A percentile compares a stretch with the other conserved stretches of the same genome.
These are phyloP conservation scores for Alternaria sp. DNA, from an alignment of 2,329 filamentous ascomycete species.

Conservation along the genomic window DNA sequence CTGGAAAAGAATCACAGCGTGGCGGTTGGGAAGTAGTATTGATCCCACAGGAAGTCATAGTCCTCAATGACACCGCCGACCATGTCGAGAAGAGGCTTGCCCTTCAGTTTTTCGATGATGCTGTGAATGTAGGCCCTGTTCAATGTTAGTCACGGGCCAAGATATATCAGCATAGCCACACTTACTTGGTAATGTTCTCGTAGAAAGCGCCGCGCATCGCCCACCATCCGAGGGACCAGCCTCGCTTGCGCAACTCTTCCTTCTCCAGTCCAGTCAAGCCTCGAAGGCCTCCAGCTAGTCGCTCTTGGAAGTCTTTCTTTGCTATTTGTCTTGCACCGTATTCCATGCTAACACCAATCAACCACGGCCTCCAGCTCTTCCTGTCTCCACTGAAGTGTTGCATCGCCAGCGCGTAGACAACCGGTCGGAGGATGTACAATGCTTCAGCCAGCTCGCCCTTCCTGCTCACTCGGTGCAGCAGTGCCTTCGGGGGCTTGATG, in stretches of 20 bases:
- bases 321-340: constrained; percentile 86
- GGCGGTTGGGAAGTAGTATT: constrained; percentile 86
- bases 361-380: constrained; percentile 89
- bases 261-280: constrained; percentile 84
- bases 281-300: constrained; percentile 73
- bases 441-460: constrained; percentile 86
- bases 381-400: constrained; percentile 75
- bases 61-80: constrained; percentile 89
- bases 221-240: constrained; percentile 96
- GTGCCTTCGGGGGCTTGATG: constrained; percentile 86
- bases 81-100: constrained; percentile 79
- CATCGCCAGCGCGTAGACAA: constrained; percentile 85
- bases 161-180: constrained; percentile 3
- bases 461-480: constrained; percentile 78
- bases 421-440: constrained; percentile 88
- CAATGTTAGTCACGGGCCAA: constrained; percentile 27
- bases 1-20: constrained; percentile 55
- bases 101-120: constrained; percentile 73
- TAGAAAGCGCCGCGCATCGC: constrained; percentile 96
- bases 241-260: constrained; percentile 87
- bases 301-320: constrained; percentile 69
- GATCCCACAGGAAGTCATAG: constrained; percentile 98
- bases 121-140: constrained; percentile 69
- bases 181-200: constrained; percentile 80
- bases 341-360: constrained; percentile 84